phyloP scores from a whole-genome alignment of 2,329 filamentous ascomycete genomes.

The Fusarium mangiferae region DNA sequence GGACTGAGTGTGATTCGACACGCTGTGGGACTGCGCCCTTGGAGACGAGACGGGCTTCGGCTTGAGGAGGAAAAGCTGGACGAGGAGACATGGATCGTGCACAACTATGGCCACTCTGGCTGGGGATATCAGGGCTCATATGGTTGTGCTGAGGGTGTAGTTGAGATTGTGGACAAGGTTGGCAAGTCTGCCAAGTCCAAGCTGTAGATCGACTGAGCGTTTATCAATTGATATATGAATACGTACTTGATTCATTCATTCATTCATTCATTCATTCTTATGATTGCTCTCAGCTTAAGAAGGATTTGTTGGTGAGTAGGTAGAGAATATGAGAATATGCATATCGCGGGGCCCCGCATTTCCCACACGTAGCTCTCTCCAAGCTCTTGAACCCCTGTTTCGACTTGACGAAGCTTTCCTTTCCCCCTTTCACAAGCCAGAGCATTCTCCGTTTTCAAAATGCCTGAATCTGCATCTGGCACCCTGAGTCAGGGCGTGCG shows the following conservation, averaged over 20 bases:
- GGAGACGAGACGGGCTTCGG: constrained; percentile 76
- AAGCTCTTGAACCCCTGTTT: constrained; percentile 32
- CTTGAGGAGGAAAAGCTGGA: constrained; percentile 68
- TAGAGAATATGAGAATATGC: constrained; percentile 36
- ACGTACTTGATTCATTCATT: background rate
- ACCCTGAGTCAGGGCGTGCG: constrained; percentile 42
- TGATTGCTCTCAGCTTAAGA: background rate
- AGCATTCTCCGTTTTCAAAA: constrained; percentile 25
- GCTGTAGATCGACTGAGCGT: constrained; percentile 35
- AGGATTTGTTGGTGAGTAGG: background rate
- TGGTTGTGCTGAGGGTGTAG: constrained; percentile 74
- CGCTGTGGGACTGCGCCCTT: constrained; percentile 82
- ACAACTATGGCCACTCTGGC: constrained; percentile 83
- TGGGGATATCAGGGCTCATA: constrained; percentile 80
- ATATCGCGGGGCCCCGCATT: constrained; percentile 37
- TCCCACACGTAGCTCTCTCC: constrained; percentile 6
- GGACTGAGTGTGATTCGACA: constrained; percentile 81
- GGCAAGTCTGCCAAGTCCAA: constrained; percentile 41
- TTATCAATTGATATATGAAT: background rate
- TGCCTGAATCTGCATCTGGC: constrained; percentile 44
- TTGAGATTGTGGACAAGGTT: constrained; percentile 74
- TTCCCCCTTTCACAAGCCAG: constrained; percentile 19
- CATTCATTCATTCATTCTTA: background rate
- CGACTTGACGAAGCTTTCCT: constrained; percentile 17
- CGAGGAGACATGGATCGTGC: constrained; percentile 73